Evolutionary conservation across 2,329 filamentous ascomycete species (phyloP).

Genomic region (Fusarium brachygibbosum): DNA sequence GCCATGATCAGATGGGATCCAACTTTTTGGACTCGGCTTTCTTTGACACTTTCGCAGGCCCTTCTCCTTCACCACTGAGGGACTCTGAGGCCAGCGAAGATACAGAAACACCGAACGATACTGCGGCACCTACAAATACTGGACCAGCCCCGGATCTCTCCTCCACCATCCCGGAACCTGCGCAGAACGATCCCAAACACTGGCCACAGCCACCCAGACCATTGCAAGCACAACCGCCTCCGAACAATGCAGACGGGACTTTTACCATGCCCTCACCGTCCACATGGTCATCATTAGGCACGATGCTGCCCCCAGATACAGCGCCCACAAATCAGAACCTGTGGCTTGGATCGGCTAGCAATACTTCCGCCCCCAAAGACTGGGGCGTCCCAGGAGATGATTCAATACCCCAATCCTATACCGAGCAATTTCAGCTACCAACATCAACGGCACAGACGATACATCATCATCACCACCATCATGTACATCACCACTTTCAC

Average conservation of each 20-base stretch:
- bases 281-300: slow-evolving; percentile 34
- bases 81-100: slow-evolving; percentile 25
- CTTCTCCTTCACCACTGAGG: slow-evolving; percentile 28
- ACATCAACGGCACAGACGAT: slow-evolving; percentile 30
- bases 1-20: slow-evolving; percentile 24
- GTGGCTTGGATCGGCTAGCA: slow-evolving; percentile 28
- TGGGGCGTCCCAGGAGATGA: slow-evolving; percentile 25
- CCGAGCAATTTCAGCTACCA: slow-evolving; percentile 31
- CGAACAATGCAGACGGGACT: background rate
- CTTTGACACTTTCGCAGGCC: slow-evolving; percentile 40
- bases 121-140: background rate
- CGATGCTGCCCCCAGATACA: slow-evolving; percentile 28
- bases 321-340: slow-evolving; percentile 24
- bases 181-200: background rate
- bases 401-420: slow-evolving; percentile 17
- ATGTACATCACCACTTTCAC: slow-evolving; percentile 43
- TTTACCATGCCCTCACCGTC: slow-evolving; percentile 31
- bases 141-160: slow-evolving; percentile 11
- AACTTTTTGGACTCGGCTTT: slow-evolving; percentile 41
- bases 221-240: slow-evolving; percentile 2
- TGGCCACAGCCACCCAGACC: slow-evolving; percentile 21
- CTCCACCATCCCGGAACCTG: background rate
- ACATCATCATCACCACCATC: slow-evolving; percentile 38
- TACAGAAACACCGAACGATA: slow-evolving; percentile 21
- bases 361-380: slow-evolving; percentile 22